Evolutionary conservation across 305 asterid species (phyloP).

Genomic region (Withania somnifera): DNA sequence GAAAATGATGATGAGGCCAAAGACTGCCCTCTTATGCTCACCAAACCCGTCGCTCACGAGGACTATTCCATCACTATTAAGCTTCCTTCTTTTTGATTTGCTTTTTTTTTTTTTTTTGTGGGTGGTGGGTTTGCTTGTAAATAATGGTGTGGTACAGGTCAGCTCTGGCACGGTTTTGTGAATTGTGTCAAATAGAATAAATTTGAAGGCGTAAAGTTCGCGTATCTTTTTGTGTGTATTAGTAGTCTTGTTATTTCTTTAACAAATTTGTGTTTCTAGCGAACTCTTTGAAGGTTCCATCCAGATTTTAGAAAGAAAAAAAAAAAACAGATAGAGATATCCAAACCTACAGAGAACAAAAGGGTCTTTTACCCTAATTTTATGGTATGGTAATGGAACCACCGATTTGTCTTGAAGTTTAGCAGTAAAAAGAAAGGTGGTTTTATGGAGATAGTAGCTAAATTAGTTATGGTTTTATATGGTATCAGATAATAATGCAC

Average conservation of each 20-base stretch:
- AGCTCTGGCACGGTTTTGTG: background rate
- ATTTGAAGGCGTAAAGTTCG: background rate
- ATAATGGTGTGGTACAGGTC: background rate
- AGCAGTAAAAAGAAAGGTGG: background rate
- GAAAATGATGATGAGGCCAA: conserved; percentile 15
- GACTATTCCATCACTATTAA: background rate
- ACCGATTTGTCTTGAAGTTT: background rate
- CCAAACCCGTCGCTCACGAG: conserved; percentile 15
- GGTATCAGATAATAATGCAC: background rate
- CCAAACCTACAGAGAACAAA: background rate
- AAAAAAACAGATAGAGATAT: background rate
- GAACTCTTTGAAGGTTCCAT: background rate
- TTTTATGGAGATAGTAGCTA: background rate
- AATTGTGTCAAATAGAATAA: background rate
- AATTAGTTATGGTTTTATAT: background rate
- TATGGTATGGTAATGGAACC: background rate
- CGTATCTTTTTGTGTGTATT: background rate
- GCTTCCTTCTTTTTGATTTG: background rate
- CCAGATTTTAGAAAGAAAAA: background rate
- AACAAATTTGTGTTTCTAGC: background rate
- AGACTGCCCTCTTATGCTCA: conserved; percentile 34
- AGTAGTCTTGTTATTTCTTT: background rate
- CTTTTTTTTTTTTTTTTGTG: background rate
- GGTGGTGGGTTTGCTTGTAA: background rate
- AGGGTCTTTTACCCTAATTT: background rate